Percentiles rank a stretch among this genome's conserved stretches.
phyloP scores from a whole-genome alignment of 441 rosid species.

The Eruca vesicaria region DNA sequence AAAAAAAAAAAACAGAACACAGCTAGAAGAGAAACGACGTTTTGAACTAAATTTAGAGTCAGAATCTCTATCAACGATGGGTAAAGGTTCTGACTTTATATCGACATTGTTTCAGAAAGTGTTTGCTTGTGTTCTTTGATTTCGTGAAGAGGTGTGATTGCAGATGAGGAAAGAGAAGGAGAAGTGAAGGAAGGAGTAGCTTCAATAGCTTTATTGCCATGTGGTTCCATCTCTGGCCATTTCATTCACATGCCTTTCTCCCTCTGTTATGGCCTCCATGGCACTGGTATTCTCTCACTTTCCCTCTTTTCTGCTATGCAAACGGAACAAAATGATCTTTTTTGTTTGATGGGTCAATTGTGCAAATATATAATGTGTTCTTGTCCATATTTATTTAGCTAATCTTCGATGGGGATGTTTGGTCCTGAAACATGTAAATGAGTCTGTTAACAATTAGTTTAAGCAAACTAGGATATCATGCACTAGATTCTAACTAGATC shows the following conservation, averaged over 20 bases:
- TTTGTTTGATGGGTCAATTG: not conserved
- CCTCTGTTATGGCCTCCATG: conserved; percentile 90
- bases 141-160: not conserved
- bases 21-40: too few relatives aligned
- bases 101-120: not conserved
- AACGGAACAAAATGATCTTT: not conserved
- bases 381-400: too few relatives aligned
- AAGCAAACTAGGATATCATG: not conserved
- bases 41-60: too few relatives aligned
- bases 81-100: conserved; percentile 24
- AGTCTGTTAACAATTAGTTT: not conserved
- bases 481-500: not conserved
- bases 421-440: not conserved
- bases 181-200: conserved; percentile 66
- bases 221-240: conserved; percentile 88
- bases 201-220: conserved; percentile 74
- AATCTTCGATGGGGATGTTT: not conserved
- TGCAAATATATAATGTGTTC: not conserved
- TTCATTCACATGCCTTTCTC: conserved; percentile 79
- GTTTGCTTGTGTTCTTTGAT: not conserved
- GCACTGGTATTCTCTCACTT: conserved; percentile 53
- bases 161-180: conserved; percentile 40
- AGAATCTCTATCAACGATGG: conserved; percentile 38
- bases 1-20: too few relatives aligned
- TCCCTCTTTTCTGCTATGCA: not conserved